These are phyloP conservation scores for Penicillium salamii DNA, from an alignment of 495 filamentous ascomycete species.

Conservation along the genomic window DNA sequence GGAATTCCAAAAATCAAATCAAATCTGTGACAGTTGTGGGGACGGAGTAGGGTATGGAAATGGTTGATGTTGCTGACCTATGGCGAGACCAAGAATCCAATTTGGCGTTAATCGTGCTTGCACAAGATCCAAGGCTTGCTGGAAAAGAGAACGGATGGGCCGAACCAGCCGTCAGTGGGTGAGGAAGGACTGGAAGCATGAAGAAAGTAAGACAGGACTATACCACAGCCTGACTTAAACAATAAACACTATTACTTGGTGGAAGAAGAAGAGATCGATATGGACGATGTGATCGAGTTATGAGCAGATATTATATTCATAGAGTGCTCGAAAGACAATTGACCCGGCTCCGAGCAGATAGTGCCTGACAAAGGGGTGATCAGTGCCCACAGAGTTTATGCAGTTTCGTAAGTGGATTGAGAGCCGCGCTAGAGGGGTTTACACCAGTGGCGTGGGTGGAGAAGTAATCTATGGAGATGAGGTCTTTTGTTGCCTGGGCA, in stretches of 20 bases:
- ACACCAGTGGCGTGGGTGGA: conserved; percentile 18
- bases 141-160: conserved; percentile 34
- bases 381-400: conserved; percentile 15
- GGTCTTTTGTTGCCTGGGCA: conserved; percentile 8
- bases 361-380: conserved; percentile 22
- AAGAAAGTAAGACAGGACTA: conserved; percentile 8
- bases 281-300: neutral
- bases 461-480: conserved; percentile 12
- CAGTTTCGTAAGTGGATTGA: conserved; percentile 21
- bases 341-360: conserved; percentile 8
- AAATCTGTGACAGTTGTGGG: neutral
- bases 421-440: conserved; percentile 28
- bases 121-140: conserved; percentile 30
- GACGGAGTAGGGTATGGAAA: conserved; percentile 1
- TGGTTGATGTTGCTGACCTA: conserved; percentile 38
- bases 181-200: conserved; percentile 38
- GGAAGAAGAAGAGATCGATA: conserved; percentile 2
- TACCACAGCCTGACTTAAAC: neutral
- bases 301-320: conserved; percentile 17
- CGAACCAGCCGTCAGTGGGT: conserved; percentile 33
- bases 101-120: conserved; percentile 32
- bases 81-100: conserved; percentile 39
- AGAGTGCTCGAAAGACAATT: conserved; percentile 12
- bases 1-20: conserved; percentile 1
- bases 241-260: neutral